Conservation (phyloP, 495 filamentous ascomycete species). For the Cercophora samala region DNA sequence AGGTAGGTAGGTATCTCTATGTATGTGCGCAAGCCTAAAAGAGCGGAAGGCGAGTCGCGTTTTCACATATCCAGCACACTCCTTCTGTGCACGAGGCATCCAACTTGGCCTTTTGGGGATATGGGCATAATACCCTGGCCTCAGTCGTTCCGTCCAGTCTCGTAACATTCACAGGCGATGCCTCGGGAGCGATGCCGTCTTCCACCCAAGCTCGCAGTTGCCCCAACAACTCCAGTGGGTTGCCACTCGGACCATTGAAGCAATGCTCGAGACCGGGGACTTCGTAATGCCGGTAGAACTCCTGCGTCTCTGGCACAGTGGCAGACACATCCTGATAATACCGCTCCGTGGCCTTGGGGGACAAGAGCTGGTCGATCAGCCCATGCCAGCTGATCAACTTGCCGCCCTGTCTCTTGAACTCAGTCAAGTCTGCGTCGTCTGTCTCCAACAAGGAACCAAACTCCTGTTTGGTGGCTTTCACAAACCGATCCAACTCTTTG, state of each 20-base stretch:
- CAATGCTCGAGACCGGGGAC: constrained; percentile 38
- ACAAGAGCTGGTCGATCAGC: constrained; percentile 26
- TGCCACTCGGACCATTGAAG: constrained; percentile 24
- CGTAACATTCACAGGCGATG: constrained; percentile 17
- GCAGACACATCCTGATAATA: constrained; percentile 30
- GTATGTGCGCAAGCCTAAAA: neutral
- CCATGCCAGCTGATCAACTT: constrained; percentile 51
- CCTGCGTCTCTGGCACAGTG: constrained; percentile 15
- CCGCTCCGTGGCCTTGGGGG: constrained; percentile 23
- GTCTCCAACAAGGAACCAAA: constrained; percentile 37
- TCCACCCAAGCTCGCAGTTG: constrained; percentile 38
- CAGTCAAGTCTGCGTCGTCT: constrained; percentile 41
- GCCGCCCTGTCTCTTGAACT: constrained; percentile 38
- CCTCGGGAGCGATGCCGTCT: constrained; percentile 31
- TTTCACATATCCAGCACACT: constrained; percentile 11
- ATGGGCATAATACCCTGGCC: constrained; percentile 29
- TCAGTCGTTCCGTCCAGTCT: constrained; percentile 15
- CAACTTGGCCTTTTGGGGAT: constrained; percentile 19
- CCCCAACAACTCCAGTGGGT: constrained; percentile 27
- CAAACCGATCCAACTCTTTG: constrained; percentile 27
- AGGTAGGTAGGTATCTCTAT: no score
- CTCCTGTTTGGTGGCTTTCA: constrained; percentile 28
- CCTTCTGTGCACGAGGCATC: neutral
- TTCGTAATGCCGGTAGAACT: constrained; percentile 35
- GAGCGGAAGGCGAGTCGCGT: neutral